A percentile compares a stretch with the other conserved stretches of the same genome.
phyloP scores from a whole-genome alignment of 345 rosid genomes.

The Salix suchowensis region DNA sequence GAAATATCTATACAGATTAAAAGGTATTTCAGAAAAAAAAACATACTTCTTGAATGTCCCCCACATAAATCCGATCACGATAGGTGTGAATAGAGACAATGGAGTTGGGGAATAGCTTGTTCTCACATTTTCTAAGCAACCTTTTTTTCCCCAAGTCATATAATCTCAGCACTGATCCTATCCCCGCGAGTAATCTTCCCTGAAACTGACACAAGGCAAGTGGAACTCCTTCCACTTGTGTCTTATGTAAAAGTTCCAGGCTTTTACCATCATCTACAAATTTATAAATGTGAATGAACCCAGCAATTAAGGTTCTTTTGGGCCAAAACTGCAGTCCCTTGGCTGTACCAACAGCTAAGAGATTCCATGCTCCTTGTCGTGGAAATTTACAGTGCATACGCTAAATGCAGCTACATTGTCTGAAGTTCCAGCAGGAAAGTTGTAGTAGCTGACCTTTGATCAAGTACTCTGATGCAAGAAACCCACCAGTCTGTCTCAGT shows the following conservation, averaged over 20 bases:
- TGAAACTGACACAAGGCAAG: constrained; percentile 89
- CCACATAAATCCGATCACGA: constrained; percentile 89
- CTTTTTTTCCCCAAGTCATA: constrained; percentile 92
- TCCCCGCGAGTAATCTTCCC: constrained; percentile 90
- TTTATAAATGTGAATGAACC: constrained; percentile 83
- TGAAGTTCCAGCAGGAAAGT: constrained; percentile 96
- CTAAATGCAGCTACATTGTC: constrained; percentile 97
- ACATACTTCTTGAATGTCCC: constrained; percentile 93
- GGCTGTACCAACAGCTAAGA: constrained; percentile 91
- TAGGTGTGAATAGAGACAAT: constrained; percentile 73
- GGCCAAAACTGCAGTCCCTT: constrained; percentile 93
- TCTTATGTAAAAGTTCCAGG: constrained; percentile 89
- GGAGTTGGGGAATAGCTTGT: constrained; percentile 86
- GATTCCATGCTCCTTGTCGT: constrained; percentile 88
- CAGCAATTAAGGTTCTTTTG: constrained; percentile 57
- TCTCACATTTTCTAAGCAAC: constrained; percentile 91
- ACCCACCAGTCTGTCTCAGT: constrained; percentile 91
- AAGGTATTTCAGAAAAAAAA: background rate
- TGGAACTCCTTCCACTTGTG: constrained; percentile 94
- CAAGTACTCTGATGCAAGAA: constrained; percentile 95
- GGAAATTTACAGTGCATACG: constrained; percentile 84
- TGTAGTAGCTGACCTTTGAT: constrained; percentile 69
- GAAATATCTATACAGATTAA: background rate
- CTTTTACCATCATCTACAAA: constrained; percentile 82
- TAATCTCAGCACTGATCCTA: constrained; percentile 80